Evolutionary conservation across 768 basidiomycete genomes (phyloP).

Genomic region (Krasilnikovozyma curviuscula): DNA sequence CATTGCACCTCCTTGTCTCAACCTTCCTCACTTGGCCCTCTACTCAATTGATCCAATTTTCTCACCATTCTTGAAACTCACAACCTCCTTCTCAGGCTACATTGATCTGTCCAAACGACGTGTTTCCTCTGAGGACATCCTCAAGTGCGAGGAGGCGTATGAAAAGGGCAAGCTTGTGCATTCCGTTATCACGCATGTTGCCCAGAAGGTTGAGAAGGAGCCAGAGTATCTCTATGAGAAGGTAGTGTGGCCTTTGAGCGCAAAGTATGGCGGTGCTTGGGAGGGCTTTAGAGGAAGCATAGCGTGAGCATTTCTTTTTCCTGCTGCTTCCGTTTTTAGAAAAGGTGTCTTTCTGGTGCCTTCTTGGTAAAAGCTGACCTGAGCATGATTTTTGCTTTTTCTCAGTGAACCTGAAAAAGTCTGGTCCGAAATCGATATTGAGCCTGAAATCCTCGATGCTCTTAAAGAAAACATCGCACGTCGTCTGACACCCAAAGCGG

Average conservation of each 20-base stretch:
- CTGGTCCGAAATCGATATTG: conserved; percentile 46
- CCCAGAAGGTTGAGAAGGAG: conserved; percentile 28
- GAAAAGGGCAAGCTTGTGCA: conserved; percentile 95
- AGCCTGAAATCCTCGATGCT: conserved; percentile 39
- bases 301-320: conserved; percentile 38
- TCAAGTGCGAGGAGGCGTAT: conserved; percentile 95
- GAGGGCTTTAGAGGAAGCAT: conserved; percentile 96
- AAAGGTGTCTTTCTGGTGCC: not conserved
- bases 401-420: conserved; percentile 55
- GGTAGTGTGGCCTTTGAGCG: conserved; percentile 80
- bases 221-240: conserved; percentile 75
- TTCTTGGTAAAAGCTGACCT: conserved; percentile 6
- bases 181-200: conserved; percentile 64
- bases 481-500: conserved; percentile 88
- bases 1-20: not conserved
- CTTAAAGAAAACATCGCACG: conserved; percentile 74
- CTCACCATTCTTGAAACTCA: not conserved
- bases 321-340: not conserved
- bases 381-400: not conserved
- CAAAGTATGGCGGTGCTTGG: conserved; percentile 83
- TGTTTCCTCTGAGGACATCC: conserved; percentile 92
- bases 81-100: conserved; percentile 45
- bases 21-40: not conserved
- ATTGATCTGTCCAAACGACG: conserved; percentile 97
- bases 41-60: not conserved